Percentiles rank a stretch among this genome's conserved stretches.
Conservation (phyloP, 108 stramenopile species). For the Aurantiochytrium sp. region DNA sequence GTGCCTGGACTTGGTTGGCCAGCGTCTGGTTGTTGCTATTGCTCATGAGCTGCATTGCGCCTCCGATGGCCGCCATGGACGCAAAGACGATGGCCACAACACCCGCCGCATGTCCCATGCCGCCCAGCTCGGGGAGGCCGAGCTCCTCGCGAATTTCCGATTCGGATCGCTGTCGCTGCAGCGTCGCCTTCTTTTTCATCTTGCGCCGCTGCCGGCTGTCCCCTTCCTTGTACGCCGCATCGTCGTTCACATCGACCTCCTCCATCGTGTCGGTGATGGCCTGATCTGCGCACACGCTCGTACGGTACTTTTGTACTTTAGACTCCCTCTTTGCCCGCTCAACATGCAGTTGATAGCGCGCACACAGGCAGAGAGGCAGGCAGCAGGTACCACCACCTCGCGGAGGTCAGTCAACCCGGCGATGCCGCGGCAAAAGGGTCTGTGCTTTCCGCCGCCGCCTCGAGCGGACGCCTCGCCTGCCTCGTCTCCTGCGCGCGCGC, state of each 20-base stretch:
- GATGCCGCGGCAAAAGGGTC: no score
- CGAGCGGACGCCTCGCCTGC: no score
- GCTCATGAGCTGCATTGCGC: background rate
- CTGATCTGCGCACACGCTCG: no score
- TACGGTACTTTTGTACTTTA: no score
- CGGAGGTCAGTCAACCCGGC: no score
- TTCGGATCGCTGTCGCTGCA: background rate
- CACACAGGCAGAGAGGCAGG: no score
- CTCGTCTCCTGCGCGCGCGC: no score
- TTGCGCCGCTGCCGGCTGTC: background rate
- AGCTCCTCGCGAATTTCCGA: constrained; percentile 2
- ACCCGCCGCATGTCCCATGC: background rate
- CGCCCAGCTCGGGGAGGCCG: background rate
- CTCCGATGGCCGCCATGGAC: background rate
- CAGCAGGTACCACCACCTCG: no score
- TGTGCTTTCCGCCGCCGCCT: no score
- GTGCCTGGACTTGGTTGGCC: background rate
- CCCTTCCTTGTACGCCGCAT: background rate
- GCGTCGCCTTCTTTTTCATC: background rate
- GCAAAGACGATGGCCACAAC: background rate
- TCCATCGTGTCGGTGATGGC: background rate
- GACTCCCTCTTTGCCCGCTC: no score
- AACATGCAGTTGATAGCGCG: no score
- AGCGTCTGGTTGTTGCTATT: background rate
- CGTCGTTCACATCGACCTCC: background rate